Conservation (phyloP, 805 yeast species). For the Starmerella powellii region DNA sequence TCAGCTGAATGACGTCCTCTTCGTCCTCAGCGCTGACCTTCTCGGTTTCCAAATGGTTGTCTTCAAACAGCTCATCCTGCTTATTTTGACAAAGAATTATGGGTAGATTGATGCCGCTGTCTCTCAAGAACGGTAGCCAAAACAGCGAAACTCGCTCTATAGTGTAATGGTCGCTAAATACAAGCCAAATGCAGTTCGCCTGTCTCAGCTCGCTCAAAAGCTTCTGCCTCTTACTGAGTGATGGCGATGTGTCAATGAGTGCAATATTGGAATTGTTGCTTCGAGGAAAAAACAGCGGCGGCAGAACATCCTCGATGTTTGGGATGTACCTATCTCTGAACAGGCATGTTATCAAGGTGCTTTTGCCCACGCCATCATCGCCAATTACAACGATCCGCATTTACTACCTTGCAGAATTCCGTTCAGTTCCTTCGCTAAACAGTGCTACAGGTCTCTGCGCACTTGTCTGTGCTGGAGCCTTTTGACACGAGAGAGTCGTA, state of each 20-base stretch:
- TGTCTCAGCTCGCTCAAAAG: constrained; percentile 64
- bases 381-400: constrained; percentile 86
- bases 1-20: constrained; percentile 75
- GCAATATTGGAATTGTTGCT: constrained; percentile 51
- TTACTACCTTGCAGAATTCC: too few relatives aligned
- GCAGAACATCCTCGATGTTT: constrained; percentile 63
- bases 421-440: too few relatives aligned
- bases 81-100: constrained; percentile 85
- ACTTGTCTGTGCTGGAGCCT: too few relatives aligned
- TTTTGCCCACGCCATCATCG: constrained; percentile 52
- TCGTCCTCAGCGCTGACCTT: constrained; percentile 31
- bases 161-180: constrained; percentile 86
- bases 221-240: constrained; percentile 43
- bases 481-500: too few relatives aligned
- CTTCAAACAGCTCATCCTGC: constrained; percentile 22
- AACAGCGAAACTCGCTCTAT: constrained; percentile 82
- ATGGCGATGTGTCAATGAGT: constrained; percentile 61
- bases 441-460: too few relatives aligned
- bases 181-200: constrained; percentile 90
- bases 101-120: constrained; percentile 87
- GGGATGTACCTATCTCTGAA: constrained; percentile 74
- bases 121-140: constrained; percentile 90
- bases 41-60: constrained; percentile 3
- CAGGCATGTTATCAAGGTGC: constrained; percentile 59
- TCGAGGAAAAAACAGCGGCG: constrained; percentile 72